These are phyloP conservation scores for Pugionium cornutum DNA, from an alignment of 345 rosid genomes.

Conservation along the genomic window DNA sequence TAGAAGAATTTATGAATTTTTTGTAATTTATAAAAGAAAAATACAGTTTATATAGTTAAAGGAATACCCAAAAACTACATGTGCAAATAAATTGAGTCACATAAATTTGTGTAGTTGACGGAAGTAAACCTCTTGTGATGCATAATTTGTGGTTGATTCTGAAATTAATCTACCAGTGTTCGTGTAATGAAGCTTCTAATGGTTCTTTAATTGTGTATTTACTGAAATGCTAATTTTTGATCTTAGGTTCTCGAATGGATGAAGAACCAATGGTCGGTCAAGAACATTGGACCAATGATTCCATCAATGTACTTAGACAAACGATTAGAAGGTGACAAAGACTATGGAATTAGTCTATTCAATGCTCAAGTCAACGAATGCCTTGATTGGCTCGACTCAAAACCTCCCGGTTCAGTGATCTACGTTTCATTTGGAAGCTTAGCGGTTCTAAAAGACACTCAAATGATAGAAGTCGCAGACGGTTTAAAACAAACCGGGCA, in stretches of 20 bases:
- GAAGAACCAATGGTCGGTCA: conserved; percentile 44
- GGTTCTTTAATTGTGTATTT: neutral
- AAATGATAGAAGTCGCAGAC: conserved; percentile 52
- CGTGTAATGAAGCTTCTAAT: no score
- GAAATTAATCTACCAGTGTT: no score
- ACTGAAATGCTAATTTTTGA: neutral
- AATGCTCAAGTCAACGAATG: conserved; percentile 41
- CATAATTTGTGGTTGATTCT: no score
- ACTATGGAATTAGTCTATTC: conserved; percentile 56
- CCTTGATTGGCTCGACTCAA: conserved; percentile 58
- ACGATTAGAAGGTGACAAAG: conserved; percentile 46
- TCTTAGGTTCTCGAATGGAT: conserved; percentile 50
- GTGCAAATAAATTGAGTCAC: no score
- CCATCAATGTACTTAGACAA: conserved; percentile 60
- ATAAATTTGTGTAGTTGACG: no score
- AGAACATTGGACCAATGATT: conserved; percentile 52
- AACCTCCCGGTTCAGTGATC: conserved; percentile 44
- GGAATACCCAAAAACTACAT: no score
- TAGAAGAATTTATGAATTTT: no score
- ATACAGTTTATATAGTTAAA: no score
- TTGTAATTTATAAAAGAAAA: no score
- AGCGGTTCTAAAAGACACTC: conserved; percentile 45
- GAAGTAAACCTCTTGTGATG: no score
- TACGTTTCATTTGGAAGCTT: conserved; percentile 58
- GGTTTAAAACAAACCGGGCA: conserved; percentile 42